phyloP scores from a whole-genome alignment of 2,329 filamentous ascomycete species.

The Decorospora gaudefroyi region DNA sequence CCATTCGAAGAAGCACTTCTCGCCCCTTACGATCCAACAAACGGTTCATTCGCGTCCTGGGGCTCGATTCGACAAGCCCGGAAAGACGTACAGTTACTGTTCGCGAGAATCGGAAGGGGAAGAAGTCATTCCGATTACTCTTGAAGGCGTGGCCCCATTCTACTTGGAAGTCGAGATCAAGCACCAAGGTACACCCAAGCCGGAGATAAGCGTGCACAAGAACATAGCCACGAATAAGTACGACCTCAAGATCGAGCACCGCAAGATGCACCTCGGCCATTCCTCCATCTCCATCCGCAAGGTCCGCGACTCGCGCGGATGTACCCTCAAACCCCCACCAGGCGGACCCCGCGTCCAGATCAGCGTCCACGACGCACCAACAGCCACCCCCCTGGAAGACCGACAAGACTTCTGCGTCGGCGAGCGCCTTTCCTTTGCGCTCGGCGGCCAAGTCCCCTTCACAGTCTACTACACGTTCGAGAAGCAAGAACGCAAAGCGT shows the following conservation, averaged over 20 bases:
- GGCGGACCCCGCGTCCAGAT: conserved; percentile 81
- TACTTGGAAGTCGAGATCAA: conserved; percentile 90
- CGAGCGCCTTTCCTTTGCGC: conserved; percentile 87
- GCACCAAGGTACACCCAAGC: conserved; percentile 78
- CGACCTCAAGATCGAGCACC: conserved; percentile 81
- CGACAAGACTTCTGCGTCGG: conserved; percentile 91
- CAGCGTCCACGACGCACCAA: conserved; percentile 88
- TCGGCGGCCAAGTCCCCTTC: conserved; percentile 89
- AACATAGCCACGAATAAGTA: conserved; percentile 76
- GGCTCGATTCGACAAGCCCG: conserved; percentile 80
- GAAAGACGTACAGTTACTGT: conserved; percentile 95
- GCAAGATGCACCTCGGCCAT: conserved; percentile 82
- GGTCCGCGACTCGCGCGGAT: conserved; percentile 84
- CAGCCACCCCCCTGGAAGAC: conserved; percentile 84
- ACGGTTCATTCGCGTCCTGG: conserved; percentile 81
- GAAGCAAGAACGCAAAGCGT: conserved; percentile 75
- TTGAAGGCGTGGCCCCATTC: conserved; percentile 86
- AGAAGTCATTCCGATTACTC: conserved; percentile 82
- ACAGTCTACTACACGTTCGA: conserved; percentile 92
- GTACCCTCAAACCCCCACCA: conserved; percentile 70
- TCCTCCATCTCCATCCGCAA: conserved; percentile 88
- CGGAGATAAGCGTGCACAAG: conserved; percentile 80
- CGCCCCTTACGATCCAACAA: conserved; percentile 74
- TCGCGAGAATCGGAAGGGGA: conserved; percentile 79
- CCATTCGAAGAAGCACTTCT: conserved; percentile 67